Base-by-base conservation (phyloP, 2,329 filamentous ascomycete genomes). In the Calonectria naviculata region DNA sequence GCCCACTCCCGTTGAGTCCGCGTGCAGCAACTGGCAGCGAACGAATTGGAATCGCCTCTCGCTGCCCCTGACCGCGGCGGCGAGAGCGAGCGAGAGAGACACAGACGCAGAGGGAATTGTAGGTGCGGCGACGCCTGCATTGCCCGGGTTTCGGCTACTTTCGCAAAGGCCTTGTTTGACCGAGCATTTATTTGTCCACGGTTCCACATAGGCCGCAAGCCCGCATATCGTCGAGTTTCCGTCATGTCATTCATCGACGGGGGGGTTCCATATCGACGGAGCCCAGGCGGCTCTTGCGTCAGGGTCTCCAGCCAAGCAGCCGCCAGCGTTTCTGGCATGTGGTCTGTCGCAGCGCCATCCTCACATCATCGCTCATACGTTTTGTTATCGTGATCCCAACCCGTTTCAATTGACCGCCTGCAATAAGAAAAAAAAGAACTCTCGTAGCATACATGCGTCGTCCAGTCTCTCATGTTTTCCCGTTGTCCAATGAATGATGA, bases 291-390 rank as follows among this genome's bases (percentile, higher is more conserved):
- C 49, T 68, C 66, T 65, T 41, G 47, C 24, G 21, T 49, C 38
- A 44, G 46, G 42, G 56, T 34, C 38, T 62, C 13, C 47, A 52
- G 41, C 46, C 46, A 46, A 58, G 46, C 29, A 63, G 66, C 66
- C 58, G 49, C 44, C 34, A 46, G 38, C 61, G 21, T 42, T 65
- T 65, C 49, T 60, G 29, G 42, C 52, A 61, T 65, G 67, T 70
- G 63, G 46, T 63, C 29, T 60, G 60, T 41, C 31, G 21, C 41
- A 62, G 47, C 28, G 65, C 65, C 42, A 62, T 67, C 56, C 31
- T 67, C 65, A 38, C 60, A 61, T 68, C 67, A 63, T 38, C 46
- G 62, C 56, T 70, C 68, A 70, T 63, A 70, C 63, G 68, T 67
- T 67, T 67, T 66, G 63, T 70, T 67, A 70, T 70, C 68, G 47